Evolutionary conservation across 495 filamentous ascomycete species (phyloP), one percentile per base, ranked within the genome.

Genomic region (Trypethelium eluteriae): DNA sequence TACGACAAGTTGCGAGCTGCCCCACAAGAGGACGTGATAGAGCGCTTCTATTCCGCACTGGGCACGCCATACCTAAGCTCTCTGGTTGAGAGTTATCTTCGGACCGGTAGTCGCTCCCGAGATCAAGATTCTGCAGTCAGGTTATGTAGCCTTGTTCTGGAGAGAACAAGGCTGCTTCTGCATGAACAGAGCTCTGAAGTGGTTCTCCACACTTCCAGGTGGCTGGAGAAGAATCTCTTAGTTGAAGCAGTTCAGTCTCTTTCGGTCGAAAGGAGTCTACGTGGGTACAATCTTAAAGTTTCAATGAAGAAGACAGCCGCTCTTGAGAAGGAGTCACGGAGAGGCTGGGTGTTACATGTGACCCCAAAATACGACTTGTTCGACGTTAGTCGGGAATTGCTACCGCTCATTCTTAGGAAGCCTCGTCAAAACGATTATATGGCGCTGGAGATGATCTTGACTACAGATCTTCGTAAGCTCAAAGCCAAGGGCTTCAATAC

Each of bases 401-500:
- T 91, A 63, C 83, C 85, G 71, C 72, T 95, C 38, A 81, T 99
- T 62, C 80, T 99, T 49, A 82, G 85, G 62, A 85, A 91, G n/a
- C 91, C 93, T 3, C 90, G 88, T 72, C 88, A 92, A 69, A 88
- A 94, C 68, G 90, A 91, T 3, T 89, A 86, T 70, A 80, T 97
- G 67, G 89, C 92, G 18, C 82, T 99, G 41, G 93, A 96, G 74
- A 91, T 88, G 69, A 85, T 99, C 64, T 77, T 99, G 39, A 90
- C 88, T 62, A 88, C 84, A n/a, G 89, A 90, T 68, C 79, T 99
- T 11, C 79, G 87, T 46, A 85, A 91, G 68, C 79, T 99, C 10
- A 86, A 86, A 70, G 82, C 82, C 34, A 89, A 92, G 66, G 94
- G 94, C 3, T 96, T 94, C 78, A 98, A 99, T 70, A 94, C 98